These are phyloP conservation scores for Fraxinus velutina DNA, from an alignment of 305 asterid genomes.

Conservation along the genomic window DNA sequence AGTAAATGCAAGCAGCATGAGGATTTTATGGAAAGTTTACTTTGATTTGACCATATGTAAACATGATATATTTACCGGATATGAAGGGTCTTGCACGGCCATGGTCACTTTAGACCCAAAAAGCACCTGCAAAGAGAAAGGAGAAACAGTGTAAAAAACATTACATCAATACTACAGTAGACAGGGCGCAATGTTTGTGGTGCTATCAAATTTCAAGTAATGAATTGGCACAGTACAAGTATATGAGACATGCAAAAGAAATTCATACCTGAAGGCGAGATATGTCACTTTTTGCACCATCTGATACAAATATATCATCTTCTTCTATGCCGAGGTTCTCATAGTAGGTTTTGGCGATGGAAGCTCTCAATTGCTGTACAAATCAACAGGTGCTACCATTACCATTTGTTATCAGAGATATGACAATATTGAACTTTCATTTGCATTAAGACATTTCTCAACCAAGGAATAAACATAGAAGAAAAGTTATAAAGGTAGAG, in stretches of 20 bases:
- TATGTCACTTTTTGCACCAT: constrained; percentile 98
- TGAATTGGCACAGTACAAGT: background rate
- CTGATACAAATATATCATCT: constrained; percentile 89
- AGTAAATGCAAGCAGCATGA: constrained; percentile 7
- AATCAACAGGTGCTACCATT: background rate
- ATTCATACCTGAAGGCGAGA: constrained; percentile 84
- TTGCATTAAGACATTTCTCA: background rate
- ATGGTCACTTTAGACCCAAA: constrained; percentile 88
- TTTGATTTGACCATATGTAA: background rate
- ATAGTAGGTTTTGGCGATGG: constrained; percentile 80
- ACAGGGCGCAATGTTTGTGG: background rate
- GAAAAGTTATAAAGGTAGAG: background rate
- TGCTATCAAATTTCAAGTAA: background rate
- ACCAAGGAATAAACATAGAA: background rate
- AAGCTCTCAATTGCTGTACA: constrained; percentile 70
- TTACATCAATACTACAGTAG: constrained; percentile 4
- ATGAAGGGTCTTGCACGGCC: constrained; percentile 96
- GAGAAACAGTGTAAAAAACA: constrained; percentile 6
- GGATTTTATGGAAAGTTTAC: constrained; percentile 1
- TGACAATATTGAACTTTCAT: background rate
- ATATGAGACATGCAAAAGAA: constrained; percentile 3
- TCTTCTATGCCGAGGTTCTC: constrained; percentile 76
- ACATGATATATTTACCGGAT: constrained; percentile 58
- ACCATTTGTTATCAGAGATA: background rate
- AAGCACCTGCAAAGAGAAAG: constrained; percentile 57